phyloP scores from a whole-genome alignment of 768 basidiomycete genomes.

The Chalciporus chontae region DNA sequence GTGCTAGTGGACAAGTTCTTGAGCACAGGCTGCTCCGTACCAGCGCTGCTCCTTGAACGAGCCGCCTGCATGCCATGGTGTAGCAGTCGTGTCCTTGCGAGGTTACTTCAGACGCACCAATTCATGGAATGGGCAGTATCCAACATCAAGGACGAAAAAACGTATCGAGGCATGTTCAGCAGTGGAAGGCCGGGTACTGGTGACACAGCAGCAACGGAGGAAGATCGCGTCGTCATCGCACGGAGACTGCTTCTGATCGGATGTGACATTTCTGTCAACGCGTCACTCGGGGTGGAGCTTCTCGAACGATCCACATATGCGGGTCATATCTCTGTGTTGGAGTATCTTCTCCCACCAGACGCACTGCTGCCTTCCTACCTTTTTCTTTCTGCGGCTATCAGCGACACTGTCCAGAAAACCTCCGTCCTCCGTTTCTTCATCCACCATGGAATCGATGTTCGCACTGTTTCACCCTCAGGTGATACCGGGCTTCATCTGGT shows the following conservation, averaged over 20 bases:
- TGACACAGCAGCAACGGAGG: neutral
- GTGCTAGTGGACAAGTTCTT: slow-evolving; percentile 1
- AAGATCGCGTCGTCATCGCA: neutral
- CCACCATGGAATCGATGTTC: neutral
- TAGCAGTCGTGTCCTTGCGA: slow-evolving; percentile 1
- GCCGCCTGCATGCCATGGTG: slow-evolving; percentile 4
- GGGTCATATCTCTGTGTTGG: neutral
- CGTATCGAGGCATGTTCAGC: neutral
- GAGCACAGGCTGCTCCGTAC: slow-evolving; percentile 2
- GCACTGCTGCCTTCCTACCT: neutral
- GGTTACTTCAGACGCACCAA: slow-evolving; percentile 5
- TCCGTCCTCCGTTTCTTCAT: slow-evolving; percentile 3
- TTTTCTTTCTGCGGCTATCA: neutral
- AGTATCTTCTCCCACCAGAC: neutral
- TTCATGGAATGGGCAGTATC: slow-evolving; percentile 7
- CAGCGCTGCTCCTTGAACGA: neutral
- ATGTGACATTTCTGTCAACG: neutral
- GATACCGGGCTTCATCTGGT: neutral
- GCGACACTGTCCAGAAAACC: neutral
- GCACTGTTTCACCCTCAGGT: neutral
- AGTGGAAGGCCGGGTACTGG: neutral
- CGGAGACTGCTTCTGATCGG: neutral
- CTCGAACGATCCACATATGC: neutral
- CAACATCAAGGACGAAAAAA: neutral
- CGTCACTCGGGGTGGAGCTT: neutral